phyloP scores from a whole-genome alignment of 1,284 basidiomycete genomes.

The Pholiota adiposa region DNA sequence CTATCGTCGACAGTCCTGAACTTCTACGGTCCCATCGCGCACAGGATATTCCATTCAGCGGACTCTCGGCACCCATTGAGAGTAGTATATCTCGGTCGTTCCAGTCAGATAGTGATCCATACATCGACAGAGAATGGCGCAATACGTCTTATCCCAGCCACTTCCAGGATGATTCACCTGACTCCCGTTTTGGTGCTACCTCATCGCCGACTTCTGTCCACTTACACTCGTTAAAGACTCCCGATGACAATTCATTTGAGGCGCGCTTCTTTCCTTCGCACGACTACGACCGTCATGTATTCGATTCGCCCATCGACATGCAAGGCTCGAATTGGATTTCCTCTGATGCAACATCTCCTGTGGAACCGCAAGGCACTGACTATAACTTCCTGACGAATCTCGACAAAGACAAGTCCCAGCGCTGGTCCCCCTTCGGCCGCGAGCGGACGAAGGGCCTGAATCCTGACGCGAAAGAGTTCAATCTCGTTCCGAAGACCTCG shows the following conservation, averaged over 20 bases:
- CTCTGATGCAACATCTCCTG: conserved; percentile 4
- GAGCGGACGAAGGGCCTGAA: conserved; percentile 73
- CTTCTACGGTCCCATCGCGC: conserved; percentile 2
- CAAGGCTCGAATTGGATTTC: conserved; percentile 17
- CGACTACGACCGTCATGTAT: conserved; percentile 12
- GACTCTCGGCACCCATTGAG: conserved; percentile 44
- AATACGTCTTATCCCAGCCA: conserved; percentile 11
- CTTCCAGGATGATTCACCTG: conserved; percentile 17
- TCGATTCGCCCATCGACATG: conserved; percentile 14
- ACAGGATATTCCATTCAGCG: conserved; percentile 7
- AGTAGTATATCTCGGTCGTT: conserved; percentile 53
- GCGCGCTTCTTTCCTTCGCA: conserved; percentile 30
- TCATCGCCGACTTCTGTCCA: conserved; percentile 37
- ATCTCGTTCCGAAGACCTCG: conserved; percentile 43
- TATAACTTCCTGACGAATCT: conserved; percentile 13
- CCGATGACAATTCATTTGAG: conserved; percentile 48
- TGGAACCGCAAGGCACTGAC: conserved; percentile 8
- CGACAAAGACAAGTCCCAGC: conserved; percentile 38
- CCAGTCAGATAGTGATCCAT: conserved; percentile 58
- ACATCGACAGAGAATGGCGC: conserved; percentile 54
- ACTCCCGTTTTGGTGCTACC: conserved; percentile 32
- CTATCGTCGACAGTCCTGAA: conserved; percentile 2
- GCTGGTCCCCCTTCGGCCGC: conserved; percentile 50
- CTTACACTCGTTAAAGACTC: conserved; percentile 28
- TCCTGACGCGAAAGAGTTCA: conserved; percentile 85